Conservation (phyloP, 345 rosid species). For the Ceriops tagal region DNA sequence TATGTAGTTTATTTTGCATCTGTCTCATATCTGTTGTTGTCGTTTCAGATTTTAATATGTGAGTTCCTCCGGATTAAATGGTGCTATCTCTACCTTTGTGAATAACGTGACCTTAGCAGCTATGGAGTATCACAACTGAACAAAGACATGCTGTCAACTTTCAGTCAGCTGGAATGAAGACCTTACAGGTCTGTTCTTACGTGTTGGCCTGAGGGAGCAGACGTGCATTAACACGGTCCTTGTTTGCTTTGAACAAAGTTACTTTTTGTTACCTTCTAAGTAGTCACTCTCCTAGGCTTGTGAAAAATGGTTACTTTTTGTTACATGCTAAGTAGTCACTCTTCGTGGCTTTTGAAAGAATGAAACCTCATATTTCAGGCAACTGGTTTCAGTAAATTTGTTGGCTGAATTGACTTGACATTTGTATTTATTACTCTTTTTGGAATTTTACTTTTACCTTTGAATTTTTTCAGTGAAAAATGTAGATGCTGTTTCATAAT, state of each 20-base stretch:
- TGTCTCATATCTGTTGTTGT: conserved; percentile 1
- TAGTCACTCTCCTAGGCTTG: too few relatives aligned
- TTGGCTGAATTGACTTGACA: background rate
- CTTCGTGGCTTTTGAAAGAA: too few relatives aligned
- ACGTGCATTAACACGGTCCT: background rate
- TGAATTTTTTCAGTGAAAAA: conserved; percentile 2
- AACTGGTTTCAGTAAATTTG: background rate
- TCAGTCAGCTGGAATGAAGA: conserved; percentile 63
- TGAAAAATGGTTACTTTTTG: too few relatives aligned
- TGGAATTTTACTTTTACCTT: background rate
- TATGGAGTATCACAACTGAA: conserved; percentile 24
- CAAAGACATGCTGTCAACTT: conserved; percentile 44
- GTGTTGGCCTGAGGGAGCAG: background rate
- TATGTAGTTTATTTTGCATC: background rate
- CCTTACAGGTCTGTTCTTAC: conserved; percentile 43
- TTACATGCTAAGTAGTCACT: too few relatives aligned
- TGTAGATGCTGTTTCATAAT: background rate
- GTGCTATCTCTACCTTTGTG: conserved; percentile 7
- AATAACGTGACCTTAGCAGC: conserved; percentile 8
- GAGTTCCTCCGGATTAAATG: background rate
- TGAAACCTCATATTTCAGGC: background rate
- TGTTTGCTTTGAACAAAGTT: background rate
- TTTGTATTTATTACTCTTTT: background rate
- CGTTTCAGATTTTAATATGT: conserved; percentile 17
- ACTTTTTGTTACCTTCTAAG: too few relatives aligned